A percentile compares a stretch with the other conserved stretches of the same genome.
These are phyloP conservation scores for Metrosideros polymorpha DNA, from an alignment of 441 rosid genomes.

Conservation along the genomic window DNA sequence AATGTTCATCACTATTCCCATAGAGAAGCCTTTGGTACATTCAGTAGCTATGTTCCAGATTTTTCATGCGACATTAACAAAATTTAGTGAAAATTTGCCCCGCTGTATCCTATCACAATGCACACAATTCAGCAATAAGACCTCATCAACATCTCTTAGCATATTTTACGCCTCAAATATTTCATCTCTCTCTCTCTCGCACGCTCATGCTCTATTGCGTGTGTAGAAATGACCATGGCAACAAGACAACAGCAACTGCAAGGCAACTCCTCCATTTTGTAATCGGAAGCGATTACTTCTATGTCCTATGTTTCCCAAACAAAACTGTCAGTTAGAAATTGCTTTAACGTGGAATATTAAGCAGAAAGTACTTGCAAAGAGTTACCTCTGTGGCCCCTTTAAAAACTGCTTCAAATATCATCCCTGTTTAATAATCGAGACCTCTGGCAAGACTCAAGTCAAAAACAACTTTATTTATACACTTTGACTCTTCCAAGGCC, in stretches of 20 bases:
- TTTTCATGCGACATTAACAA: background rate
- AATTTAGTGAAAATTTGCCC: background rate
- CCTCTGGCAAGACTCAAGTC: constrained; percentile 98
- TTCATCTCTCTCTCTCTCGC: background rate
- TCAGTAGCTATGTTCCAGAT: background rate
- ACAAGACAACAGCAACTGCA: background rate
- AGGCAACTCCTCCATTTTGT: background rate
- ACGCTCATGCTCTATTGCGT: background rate
- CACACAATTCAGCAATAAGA: background rate
- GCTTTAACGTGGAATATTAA: background rate
- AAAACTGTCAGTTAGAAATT: background rate
- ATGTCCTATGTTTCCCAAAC: background rate
- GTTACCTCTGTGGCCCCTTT: constrained; percentile 69
- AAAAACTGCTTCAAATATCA: constrained; percentile 81
- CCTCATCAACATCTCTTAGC: background rate
- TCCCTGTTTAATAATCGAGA: constrained; percentile 92
- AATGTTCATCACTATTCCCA: background rate
- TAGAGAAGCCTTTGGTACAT: background rate
- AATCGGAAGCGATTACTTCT: background rate
- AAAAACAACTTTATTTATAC: constrained; percentile 68
- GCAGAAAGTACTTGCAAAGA: background rate
- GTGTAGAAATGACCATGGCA: background rate
- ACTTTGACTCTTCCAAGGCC: constrained; percentile 70
- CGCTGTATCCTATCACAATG: background rate
- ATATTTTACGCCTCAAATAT: background rate